These are phyloP conservation scores for Saururus chinensis DNA, from an alignment of 164 flowering plant genomes.

Conservation along the genomic window DNA sequence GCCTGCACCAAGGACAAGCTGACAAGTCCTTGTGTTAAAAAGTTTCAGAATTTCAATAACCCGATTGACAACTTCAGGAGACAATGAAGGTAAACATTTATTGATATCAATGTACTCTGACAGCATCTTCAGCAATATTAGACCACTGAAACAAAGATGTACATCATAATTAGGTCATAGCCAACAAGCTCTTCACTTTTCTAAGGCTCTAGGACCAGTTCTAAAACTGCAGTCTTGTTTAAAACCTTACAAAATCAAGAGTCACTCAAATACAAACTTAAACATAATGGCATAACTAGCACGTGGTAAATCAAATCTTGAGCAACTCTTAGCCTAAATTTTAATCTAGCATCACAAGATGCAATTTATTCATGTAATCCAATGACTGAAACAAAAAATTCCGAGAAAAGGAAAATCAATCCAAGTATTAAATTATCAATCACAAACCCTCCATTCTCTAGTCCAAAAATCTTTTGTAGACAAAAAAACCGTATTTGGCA, in stretches of 20 bases:
- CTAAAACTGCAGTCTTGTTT: not conserved
- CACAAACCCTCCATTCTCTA: not conserved
- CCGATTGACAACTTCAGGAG: conserved; percentile 88
- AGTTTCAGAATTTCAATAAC: conserved; percentile 78
- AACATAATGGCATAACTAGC: too few relatives aligned
- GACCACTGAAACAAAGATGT: conserved; percentile 50
- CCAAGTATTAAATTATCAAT: too few relatives aligned
- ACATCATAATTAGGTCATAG: not conserved
- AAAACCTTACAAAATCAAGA: not conserved
- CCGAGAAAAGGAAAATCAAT: too few relatives aligned
- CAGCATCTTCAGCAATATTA: conserved; percentile 95
- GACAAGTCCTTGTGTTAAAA: conserved; percentile 87
- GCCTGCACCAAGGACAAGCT: conserved; percentile 97
- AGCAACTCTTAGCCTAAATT: too few relatives aligned
- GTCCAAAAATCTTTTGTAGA: not conserved
- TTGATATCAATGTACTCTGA: conserved; percentile 93
- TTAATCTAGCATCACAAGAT: too few relatives aligned
- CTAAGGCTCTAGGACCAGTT: not conserved
- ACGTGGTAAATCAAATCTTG: too few relatives aligned
- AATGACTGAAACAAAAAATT: too few relatives aligned
- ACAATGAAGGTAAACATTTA: conserved; percentile 56
- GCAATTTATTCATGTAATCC: too few relatives aligned
- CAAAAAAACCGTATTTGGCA: not conserved
- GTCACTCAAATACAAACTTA: not conserved
- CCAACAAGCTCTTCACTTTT: not conserved